Evolutionary conservation across 331 rosid genomes (phyloP).

Genomic region (Quercus lobata): DNA sequence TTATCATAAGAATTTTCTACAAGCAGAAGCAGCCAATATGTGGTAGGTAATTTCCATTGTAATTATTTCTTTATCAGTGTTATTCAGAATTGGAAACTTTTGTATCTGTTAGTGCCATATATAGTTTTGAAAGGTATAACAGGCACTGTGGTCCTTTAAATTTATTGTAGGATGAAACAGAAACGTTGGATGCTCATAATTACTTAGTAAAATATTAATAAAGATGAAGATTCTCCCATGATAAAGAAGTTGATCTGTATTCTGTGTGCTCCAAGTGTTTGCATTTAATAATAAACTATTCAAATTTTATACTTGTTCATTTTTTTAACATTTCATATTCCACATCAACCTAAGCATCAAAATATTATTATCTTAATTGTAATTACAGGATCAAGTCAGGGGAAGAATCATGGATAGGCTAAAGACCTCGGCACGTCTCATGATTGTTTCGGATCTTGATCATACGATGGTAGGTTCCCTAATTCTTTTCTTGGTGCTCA

Average conservation of each 20-base stretch:
- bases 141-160: background rate
- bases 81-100: background rate
- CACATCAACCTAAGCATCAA: too few relatives aligned
- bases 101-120: background rate
- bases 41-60: too few relatives aligned
- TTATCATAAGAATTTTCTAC: background rate
- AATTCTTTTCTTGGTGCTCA: background rate
- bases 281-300: background rate
- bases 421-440: constrained; percentile 53
- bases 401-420: constrained; percentile 64
- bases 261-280: background rate
- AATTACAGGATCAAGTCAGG: constrained; percentile 26
- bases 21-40: too few relatives aligned
- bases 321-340: background rate
- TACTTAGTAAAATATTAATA: background rate
- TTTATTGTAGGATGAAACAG: background rate
- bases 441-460: constrained; percentile 99
- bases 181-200: background rate
- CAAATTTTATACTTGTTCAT: background rate
- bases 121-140: background rate
- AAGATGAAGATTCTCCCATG: background rate
- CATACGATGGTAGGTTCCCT: constrained; percentile 75
- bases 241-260: background rate
- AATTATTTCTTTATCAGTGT: background rate
- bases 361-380: background rate